Evolutionary conservation across 441 rosid species (phyloP), one percentile per base, ranked within the genome.

Genomic region (Erysimum pusillum): DNA sequence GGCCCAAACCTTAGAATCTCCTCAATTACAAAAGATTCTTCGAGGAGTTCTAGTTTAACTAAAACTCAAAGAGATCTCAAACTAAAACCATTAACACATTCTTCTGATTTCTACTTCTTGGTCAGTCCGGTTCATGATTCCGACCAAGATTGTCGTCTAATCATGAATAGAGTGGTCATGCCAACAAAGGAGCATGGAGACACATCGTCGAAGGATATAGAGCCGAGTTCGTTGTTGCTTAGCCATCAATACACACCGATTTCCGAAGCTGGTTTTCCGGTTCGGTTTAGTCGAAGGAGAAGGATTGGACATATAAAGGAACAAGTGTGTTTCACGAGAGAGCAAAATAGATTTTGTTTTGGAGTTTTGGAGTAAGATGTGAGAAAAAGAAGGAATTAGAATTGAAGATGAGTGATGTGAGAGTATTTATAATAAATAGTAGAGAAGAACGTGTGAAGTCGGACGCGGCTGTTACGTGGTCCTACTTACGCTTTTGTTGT

Each of bases 131-230:
- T 48, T 46, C 15, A 57, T 64, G 28, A 56, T 14, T 64, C 12
- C 38, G 9, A 42, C 56, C 6, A 4, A n/a, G 52, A 72, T 28
- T 28, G 3, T 9, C 9, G 9, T 2, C 80, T 75, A 85, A 63
- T 87, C 93, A 0, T 76, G 52, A 51, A 86, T 60, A 12, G 83
- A 75, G 67, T 85, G 87, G 59, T 91, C 83, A 15, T 83, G 88
- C 92, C 93, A 91, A 20, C 92, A 89, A 2, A 91, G 76, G 34
- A 91, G 86, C 94, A 89, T 89, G 41, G 85, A 87, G 80, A 88
- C 72, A 78, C 92, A 91, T 4, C 92, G 94, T 5, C 87, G 85
- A 0, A 89, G 83, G 52, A 89, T 89, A 64, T 88, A 91, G 53
- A 89, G 81, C 3, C 91, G 86, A 49, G 91, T 89, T 75, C 86